Percentiles rank a stretch among this genome's conserved stretches.
Evolutionary conservation across 352 stramenopile genomes (phyloP).

Genomic region (Phytophthora europaea): DNA sequence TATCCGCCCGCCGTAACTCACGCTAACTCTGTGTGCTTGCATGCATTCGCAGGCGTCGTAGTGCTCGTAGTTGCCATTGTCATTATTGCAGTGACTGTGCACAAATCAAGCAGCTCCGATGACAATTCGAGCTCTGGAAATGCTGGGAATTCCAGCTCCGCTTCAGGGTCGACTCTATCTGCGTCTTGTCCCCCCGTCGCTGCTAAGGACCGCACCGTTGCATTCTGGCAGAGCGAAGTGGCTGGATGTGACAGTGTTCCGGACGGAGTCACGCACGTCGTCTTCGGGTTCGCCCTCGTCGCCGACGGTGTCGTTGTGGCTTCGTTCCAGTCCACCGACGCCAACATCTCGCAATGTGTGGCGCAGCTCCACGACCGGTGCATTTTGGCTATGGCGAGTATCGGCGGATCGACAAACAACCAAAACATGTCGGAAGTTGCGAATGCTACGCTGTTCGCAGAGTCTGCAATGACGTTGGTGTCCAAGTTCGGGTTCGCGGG

Average conservation of each 20-base stretch:
- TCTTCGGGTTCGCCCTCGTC: conserved; percentile 82
- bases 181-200: conserved; percentile 41
- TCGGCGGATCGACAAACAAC: conserved; percentile 84
- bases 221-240: conserved; percentile 87
- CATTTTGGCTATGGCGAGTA: conserved; percentile 65
- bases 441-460: conserved; percentile 58
- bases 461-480: conserved; percentile 58
- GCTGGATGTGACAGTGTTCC: conserved; percentile 78
- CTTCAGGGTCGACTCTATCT: conserved; percentile 6
- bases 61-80: conserved; percentile 55
- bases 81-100: conserved; percentile 46
- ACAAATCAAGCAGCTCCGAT: conserved; percentile 32
- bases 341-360: conserved; percentile 67
- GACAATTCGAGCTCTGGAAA: conserved; percentile 3
- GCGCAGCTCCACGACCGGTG: conserved; percentile 64
- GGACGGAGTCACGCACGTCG: conserved; percentile 75
- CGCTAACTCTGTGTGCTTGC: background rate
- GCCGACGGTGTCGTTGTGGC: conserved; percentile 56
- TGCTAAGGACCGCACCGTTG: conserved; percentile 67
- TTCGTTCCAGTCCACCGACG: conserved; percentile 70
- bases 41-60: conserved; percentile 13
- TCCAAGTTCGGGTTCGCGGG: conserved; percentile 78
- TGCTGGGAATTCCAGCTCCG: conserved; percentile 19
- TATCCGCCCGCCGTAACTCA: background rate
- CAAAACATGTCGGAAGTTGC: conserved; percentile 57